phyloP scores from a whole-genome alignment of 164 flowering plant genomes.

The Umbellularia californica region DNA sequence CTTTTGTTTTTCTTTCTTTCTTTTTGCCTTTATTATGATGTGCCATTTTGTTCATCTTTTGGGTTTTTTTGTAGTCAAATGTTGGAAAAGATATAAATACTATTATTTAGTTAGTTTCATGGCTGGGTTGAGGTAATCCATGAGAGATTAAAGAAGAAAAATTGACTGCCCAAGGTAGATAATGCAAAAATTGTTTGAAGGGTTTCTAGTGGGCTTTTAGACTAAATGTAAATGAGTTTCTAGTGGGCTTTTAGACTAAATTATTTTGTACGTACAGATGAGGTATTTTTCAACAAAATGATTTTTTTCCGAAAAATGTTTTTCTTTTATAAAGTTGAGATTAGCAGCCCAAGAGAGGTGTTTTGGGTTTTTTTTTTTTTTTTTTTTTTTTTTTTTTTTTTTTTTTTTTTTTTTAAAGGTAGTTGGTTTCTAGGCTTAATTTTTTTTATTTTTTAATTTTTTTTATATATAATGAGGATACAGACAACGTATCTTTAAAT shows the following conservation, averaged over 20 bases:
- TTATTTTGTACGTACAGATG: neutral
- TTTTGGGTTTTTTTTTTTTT: too few species aligned
- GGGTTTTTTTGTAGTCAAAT: neutral
- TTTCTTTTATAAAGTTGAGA: too few species aligned
- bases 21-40: neutral
- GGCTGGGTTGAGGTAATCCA: neutral
- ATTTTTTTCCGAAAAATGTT: neutral
- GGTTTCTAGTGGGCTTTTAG: neutral
- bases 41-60: neutral
- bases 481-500: too few species aligned
- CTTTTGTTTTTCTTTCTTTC: neutral
- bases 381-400: too few species aligned
- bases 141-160: neutral
- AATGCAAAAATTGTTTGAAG: too few species aligned
- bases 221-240: neutral
- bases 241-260: neutral
- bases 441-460: too few species aligned
- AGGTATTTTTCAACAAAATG: neutral
- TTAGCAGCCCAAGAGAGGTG: too few species aligned
- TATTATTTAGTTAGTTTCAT: neutral
- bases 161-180: neutral
- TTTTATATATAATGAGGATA: too few species aligned
- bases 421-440: too few species aligned
- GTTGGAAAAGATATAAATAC: too few species aligned
- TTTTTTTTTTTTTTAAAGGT: too few species aligned